These are phyloP conservation scores for Echinochloa phyllopogon DNA, from an alignment of 176 grass and related monocot genomes.

Conservation along the genomic window DNA sequence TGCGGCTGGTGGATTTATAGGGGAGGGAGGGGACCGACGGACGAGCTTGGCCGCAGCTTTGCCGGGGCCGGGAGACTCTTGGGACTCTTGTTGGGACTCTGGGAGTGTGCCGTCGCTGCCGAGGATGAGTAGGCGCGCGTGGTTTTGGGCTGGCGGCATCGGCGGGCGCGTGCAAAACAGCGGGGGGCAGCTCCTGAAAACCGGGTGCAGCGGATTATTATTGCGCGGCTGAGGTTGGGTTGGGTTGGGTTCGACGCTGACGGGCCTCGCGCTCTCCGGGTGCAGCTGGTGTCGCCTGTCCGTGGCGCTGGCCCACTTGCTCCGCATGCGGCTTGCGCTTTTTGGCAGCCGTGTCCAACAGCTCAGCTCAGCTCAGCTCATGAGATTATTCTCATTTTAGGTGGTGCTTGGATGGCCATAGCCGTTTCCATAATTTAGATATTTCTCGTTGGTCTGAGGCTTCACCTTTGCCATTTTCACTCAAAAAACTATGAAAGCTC, in stretches of 20 bases:
- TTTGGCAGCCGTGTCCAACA: neutral
- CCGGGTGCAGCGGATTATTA: slow-evolving; percentile 33
- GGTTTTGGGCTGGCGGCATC: slow-evolving; percentile 19
- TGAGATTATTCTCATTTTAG: too few species aligned
- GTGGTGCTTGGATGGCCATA: too few species aligned
- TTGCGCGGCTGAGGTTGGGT: neutral
- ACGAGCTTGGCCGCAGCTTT: neutral
- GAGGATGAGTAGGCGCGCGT: neutral
- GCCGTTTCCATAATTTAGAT: too few species aligned
- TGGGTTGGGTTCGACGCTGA: neutral
- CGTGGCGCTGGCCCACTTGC: slow-evolving; percentile 32
- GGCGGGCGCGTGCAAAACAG: slow-evolving; percentile 5
- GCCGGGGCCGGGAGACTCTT: neutral
- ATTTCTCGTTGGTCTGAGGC: too few species aligned
- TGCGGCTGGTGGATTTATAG: slow-evolving; percentile 27
- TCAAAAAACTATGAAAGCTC: too few species aligned
- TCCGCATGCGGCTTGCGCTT: neutral
- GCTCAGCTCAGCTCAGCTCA: neutral
- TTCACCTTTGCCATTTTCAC: too few species aligned
- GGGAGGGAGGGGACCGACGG: neutral
- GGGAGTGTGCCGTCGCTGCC: slow-evolving; percentile 34
- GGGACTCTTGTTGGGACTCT: too few species aligned
- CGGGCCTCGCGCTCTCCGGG: neutral
- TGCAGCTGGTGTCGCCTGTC: neutral
- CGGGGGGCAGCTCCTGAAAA: slow-evolving; percentile 43